Evolutionary conservation across 805 yeast genomes (phyloP), one percentile per base, ranked within the genome.

Genomic region (Hanseniaspora thailandica): DNA sequence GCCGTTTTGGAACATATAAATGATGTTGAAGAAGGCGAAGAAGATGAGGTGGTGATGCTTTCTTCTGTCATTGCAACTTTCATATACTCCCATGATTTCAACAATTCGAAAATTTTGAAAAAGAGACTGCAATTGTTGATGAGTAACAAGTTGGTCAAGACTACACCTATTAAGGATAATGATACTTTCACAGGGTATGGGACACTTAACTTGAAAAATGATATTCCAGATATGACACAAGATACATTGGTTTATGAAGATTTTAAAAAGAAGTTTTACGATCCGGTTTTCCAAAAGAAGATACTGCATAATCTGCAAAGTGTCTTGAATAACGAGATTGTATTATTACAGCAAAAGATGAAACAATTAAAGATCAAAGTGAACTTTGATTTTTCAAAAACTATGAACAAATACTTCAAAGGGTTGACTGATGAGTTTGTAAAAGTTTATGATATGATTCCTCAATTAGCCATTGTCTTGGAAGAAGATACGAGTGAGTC

Each of bases 41-140:
- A 57, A 48, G 55, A 57, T 2, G 28, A 31, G 34, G 28, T 43
- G 8, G 36, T 50, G 2, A 50, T 50, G 54, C 8, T 50, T 8
- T 33, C 41, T 13, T 50, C 54, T 13, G 31, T 50, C 10, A 43
- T 50, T 9, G 39, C 47, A 4, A 25, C 17, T 6, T 34, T 50
- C 20, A 15, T 50, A 8, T 43, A 36, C 36, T 33, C 35, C 4
- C 45, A 34, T 43, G 54, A 50, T n/a, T 35, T 50, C 34, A 50
- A 50, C 15, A 43, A 43, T 17, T 43, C 47, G 2, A 43, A 44
- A 19, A 43, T 65, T 19, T 56, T 74, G 19, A 66, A 68, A 57
- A 68, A 71, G 54, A 58, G 76, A 45, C 66, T 70, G 5, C 69
- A 66, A 48, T 57, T 72, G 15, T 58, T 74, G 9, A 59, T 62